Percentiles rank a stretch among this genome's conserved stretches.
Evolutionary conservation across 78 protist genomes (phyloP).

Genomic region (Tieghemostelium lacteum): DNA sequence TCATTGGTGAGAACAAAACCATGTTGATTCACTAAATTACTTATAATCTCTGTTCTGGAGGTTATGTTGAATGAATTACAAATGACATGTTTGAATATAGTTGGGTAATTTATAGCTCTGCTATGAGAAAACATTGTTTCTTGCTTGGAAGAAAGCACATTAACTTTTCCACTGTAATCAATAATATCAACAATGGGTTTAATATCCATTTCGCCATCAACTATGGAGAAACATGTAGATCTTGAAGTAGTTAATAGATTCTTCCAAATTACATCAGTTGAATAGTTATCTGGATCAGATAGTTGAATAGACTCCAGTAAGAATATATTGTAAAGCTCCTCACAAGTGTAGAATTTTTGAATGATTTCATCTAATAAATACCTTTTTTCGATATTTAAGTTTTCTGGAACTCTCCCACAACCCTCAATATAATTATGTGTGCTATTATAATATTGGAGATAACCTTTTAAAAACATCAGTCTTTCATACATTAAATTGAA

Average conservation of each 20-base stretch:
- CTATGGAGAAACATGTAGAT: not conserved
- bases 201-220: not conserved
- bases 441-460: not conserved
- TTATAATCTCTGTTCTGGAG: not conserved
- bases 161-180: not conserved
- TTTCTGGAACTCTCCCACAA: too few relatives aligned
- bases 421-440: not conserved
- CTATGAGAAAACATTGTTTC: not conserved
- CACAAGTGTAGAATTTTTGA: not conserved
- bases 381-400: too few relatives aligned
- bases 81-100: not conserved
- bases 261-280: not conserved
- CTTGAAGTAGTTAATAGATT: not conserved
- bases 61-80: not conserved
- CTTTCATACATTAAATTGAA: conserved; percentile 24
- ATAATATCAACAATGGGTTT: not conserved
- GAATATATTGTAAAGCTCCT: conserved; percentile 1
- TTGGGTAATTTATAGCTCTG: not conserved
- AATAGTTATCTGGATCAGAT: conserved; percentile 15
- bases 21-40: conserved; percentile 7
- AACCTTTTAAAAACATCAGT: conserved; percentile 6
- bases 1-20: conserved; percentile 54
- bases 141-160: not conserved
- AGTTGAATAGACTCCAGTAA: conserved; percentile 10
- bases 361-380: not conserved